Evolutionary conservation across 1,284 basidiomycete species (phyloP).

Genomic region (Rhodotorula sp.): DNA sequence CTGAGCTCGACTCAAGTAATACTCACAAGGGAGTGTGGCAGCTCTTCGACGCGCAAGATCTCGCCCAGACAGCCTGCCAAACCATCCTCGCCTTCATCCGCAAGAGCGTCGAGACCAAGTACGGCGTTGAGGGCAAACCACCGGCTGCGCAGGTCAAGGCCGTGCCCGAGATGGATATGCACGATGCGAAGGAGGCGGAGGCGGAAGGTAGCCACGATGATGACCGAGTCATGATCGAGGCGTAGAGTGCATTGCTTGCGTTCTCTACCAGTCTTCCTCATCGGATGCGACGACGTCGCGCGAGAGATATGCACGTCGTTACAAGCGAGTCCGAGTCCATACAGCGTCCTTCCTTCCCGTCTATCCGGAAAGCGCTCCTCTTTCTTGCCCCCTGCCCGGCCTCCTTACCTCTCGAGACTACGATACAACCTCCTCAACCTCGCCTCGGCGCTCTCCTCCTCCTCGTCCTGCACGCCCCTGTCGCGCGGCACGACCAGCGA

Average conservation of each 20-base stretch:
- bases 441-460: slow-evolving; percentile 7
- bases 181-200: neutral
- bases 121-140: slow-evolving; percentile 13
- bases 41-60: slow-evolving; percentile 40
- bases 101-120: slow-evolving; percentile 34
- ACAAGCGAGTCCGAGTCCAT: too few relatives aligned
- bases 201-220: slow-evolving; percentile 1
- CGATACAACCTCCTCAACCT: slow-evolving; percentile 12
- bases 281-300: too few relatives aligned
- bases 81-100: slow-evolving; percentile 40
- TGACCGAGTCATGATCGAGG: slow-evolving; percentile 18
- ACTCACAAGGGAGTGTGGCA: too few relatives aligned
- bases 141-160: neutral
- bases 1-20: too few relatives aligned
- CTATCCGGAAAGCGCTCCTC: too few relatives aligned
- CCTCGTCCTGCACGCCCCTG: neutral
- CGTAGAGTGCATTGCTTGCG: neutral
- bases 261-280: too few relatives aligned
- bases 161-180: neutral
- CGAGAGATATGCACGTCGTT: too few relatives aligned
- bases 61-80: slow-evolving; percentile 30
- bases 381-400: neutral
- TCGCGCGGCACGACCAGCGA: too few relatives aligned
- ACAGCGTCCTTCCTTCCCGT: too few relatives aligned
- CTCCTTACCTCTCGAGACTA: neutral